Evolutionary conservation across 2,329 filamentous ascomycete species (phyloP), one percentile per base, ranked within the genome.

Genomic region (Arthroderma uncinatum): DNA sequence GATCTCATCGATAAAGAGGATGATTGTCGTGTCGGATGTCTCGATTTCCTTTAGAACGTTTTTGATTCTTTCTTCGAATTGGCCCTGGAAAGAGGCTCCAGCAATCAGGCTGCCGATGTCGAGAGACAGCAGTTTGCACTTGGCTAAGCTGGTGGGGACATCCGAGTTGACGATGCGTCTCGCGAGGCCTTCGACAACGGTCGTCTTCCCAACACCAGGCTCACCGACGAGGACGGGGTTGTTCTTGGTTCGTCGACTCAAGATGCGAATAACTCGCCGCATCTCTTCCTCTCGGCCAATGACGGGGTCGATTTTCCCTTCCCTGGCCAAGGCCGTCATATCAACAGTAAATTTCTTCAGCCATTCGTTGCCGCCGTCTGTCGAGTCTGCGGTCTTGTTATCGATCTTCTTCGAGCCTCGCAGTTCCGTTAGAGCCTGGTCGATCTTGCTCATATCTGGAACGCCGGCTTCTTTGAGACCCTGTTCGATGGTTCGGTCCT

Each of bases 1-100:
- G 63, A 98, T 98, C 73, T 98, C 93, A 73, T 98, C 93, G 64
- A 98, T 93, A 66, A 98, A 98, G 61, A 98, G 84, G 55, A 98
- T 86, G 68, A 98, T 96, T 78, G 91, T 95, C 58, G 97, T 92
- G 70, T 93, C 94, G 54, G 90, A 89, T 57, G 95, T 85, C 64
- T 91, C 82, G 59, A 98, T 95, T 75, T 98, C 93, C 73, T 97
- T 98, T 66, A 98, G 74, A 4, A 98, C 93, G 57, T 92, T 91
- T 81, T 98, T 98, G 91, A 98, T 97, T 65, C 93, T 84, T 78
- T 98, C 93, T 72, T 98, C 93, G 59, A 98, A 98, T 72, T 98
- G 93, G 76, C 93, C 93, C 53, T 93, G 85, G 77, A 94, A 98
- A 76, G 98, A 98, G 82, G 90, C 96, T 64, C 93, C 93, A 58